Conservation (phyloP, 371 early-diverging fungal species). For the Apophysomyces elegans region DNA sequence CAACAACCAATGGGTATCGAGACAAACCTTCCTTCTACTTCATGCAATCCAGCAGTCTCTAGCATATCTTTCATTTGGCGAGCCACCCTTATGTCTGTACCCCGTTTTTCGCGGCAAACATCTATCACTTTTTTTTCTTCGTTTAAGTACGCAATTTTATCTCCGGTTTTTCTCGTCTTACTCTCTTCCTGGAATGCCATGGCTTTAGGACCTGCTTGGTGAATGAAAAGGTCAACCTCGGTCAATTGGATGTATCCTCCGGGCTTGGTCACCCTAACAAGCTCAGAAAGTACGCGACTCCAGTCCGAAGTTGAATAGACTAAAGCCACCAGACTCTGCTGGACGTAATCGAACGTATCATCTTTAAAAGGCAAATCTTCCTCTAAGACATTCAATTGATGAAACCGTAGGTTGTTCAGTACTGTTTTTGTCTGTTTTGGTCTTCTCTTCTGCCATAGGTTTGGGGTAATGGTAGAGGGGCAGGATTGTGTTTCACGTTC, state of each 20-base stretch:
- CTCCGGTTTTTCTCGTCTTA: neutral
- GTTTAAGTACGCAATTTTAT: neutral
- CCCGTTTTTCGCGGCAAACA: conserved; percentile 14
- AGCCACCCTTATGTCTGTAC: conserved; percentile 30
- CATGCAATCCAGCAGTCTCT: conserved; percentile 19
- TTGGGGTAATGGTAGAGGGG: neutral
- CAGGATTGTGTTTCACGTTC: conserved; percentile 9
- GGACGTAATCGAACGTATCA: conserved; percentile 29
- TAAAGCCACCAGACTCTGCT: conserved; percentile 25
- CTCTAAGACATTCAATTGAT: conserved; percentile 21
- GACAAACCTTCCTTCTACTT: conserved; percentile 20
- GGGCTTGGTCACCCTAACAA: conserved; percentile 32
- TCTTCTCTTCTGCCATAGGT: neutral
- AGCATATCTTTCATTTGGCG: conserved; percentile 20
- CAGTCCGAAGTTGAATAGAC: conserved; percentile 24
- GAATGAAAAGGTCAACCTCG: conserved; percentile 13
- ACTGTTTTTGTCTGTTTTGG: conserved; percentile 8
- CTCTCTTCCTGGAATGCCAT: conserved; percentile 3
- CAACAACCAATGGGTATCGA: conserved; percentile 39
- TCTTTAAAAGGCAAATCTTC: conserved; percentile 23
- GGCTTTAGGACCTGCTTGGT: conserved; percentile 14
- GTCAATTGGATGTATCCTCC: conserved; percentile 25
- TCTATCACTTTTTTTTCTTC: conserved; percentile 17
- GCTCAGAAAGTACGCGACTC: conserved; percentile 21
- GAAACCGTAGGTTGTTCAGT: conserved; percentile 35